These are phyloP conservation scores for Lipomyces oligophaga DNA, from an alignment of 805 yeast genomes.

Conservation along the genomic window DNA sequence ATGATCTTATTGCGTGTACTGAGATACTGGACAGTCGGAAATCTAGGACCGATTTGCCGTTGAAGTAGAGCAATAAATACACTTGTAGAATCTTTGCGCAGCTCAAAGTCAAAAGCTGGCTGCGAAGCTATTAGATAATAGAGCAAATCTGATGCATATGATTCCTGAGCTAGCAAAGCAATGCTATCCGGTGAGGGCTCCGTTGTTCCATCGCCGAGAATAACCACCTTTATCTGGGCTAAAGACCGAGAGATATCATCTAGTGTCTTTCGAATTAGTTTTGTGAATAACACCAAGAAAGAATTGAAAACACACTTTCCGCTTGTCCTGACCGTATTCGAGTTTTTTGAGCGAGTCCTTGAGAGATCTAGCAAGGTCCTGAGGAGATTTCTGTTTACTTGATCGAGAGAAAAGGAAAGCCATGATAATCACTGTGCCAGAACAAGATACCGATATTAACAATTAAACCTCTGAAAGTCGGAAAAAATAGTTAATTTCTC, in stretches of 20 bases:
- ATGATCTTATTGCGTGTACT: slow-evolving; percentile 63
- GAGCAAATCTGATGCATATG: slow-evolving; percentile 67
- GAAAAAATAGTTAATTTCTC: too few relatives aligned
- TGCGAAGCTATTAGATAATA: slow-evolving; percentile 57
- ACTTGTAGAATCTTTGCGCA: slow-evolving; percentile 74
- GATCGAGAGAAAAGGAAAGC: slow-evolving; percentile 80
- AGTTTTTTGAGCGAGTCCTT: slow-evolving; percentile 57
- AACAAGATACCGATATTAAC: too few relatives aligned
- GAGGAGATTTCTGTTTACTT: slow-evolving; percentile 77
- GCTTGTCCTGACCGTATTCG: slow-evolving; percentile 39
- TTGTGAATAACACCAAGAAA: slow-evolving; percentile 35
- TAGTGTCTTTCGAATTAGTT: slow-evolving; percentile 46
- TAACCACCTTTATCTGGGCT: slow-evolving; percentile 57
- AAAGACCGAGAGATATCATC: slow-evolving; percentile 71
- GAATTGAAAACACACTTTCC: slow-evolving; percentile 35
- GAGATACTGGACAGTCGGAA: slow-evolving; percentile 85
- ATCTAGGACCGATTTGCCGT: slow-evolving; percentile 68
- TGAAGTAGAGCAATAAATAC: slow-evolving; percentile 73
- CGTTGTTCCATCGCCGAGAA: slow-evolving; percentile 60
- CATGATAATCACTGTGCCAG: too few relatives aligned
- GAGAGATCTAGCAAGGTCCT: slow-evolving; percentile 71
- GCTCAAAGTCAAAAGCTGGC: slow-evolving; percentile 76
- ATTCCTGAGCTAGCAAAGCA: slow-evolving; percentile 72
- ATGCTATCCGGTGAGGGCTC: slow-evolving; percentile 66
- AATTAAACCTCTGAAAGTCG: too few relatives aligned